A percentile compares a stretch with the other conserved stretches of the same genome.
Conservation (phyloP, 306 rosid species). For the Bauhinia variegata region DNA sequence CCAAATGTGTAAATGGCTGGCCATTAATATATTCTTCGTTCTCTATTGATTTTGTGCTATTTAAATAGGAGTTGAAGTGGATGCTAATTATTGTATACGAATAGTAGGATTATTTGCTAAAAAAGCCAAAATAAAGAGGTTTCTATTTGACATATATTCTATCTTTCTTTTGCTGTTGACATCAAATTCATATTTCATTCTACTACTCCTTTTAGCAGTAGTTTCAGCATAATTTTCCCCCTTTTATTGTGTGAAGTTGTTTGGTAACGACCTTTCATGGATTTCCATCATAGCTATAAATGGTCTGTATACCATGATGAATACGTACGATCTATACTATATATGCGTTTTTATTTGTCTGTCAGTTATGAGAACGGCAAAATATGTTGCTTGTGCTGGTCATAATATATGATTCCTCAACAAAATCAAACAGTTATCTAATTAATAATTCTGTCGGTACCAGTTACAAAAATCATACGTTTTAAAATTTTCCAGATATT, state of each 20-base stretch:
- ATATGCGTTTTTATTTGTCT: neutral
- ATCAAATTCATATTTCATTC: too few relatives aligned
- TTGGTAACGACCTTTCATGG: neutral
- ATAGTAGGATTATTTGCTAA: too few relatives aligned
- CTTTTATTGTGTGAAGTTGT: neutral
- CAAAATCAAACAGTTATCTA: neutral
- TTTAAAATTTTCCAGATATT: neutral
- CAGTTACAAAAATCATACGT: neutral
- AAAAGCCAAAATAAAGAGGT: too few relatives aligned
- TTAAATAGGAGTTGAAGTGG: neutral
- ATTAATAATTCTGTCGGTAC: neutral
- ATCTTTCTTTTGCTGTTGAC: too few relatives aligned
- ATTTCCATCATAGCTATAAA: neutral
- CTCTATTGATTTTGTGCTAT: neutral
- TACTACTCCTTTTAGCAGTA: neutral
- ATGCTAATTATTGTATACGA: constrained; percentile 9
- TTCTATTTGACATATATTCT: too few relatives aligned
- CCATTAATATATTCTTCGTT: neutral
- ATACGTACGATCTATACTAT: too few relatives aligned
- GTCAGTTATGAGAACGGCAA: neutral
- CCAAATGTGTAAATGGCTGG: neutral
- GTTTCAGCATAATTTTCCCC: neutral
- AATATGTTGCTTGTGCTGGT: constrained; percentile 14
- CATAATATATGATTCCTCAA: neutral
- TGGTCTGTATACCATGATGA: too few relatives aligned